Conservation (phyloP, 2,329 filamentous ascomycete species). For the Apiospora sp. region DNA sequence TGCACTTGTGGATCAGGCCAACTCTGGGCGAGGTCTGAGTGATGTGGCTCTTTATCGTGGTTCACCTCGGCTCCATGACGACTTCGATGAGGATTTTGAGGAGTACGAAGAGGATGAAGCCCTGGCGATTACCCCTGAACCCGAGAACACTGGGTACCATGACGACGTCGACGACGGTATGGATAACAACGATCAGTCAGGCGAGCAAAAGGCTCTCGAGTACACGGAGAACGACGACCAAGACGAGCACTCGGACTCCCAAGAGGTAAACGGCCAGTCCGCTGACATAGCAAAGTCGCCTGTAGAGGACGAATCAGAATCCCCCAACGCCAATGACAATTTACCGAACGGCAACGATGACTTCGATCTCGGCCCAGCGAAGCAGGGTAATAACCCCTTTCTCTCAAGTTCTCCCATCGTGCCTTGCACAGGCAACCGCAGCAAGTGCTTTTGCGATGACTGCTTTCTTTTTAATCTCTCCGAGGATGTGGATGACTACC, state of each 20-base stretch:
- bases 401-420: conserved; percentile 19
- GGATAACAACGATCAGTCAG: conserved; percentile 22
- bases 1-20: conserved; percentile 42
- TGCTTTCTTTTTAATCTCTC: neutral
- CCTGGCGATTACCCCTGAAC: conserved; percentile 14
- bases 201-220: conserved; percentile 18
- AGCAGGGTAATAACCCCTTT: conserved; percentile 39
- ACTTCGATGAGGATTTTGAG: conserved; percentile 9
- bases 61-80: conserved; percentile 30
- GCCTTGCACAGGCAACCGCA: conserved; percentile 23
- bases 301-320: conserved; percentile 19
- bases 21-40: conserved; percentile 41
- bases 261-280: neutral
- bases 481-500: neutral
- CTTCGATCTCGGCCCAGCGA: conserved; percentile 34
- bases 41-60: conserved; percentile 44
- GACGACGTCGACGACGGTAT: conserved; percentile 20
- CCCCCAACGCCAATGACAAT: conserved; percentile 22
- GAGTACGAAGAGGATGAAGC: conserved; percentile 11
- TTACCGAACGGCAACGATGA: conserved; percentile 32
- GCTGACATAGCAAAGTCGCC: neutral
- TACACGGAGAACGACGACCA: neutral
- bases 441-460: conserved; percentile 9
- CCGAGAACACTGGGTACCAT: conserved; percentile 1
- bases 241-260: neutral